Conservation (phyloP, 768 basidiomycete species). For the Coprinopsis marcescibilis region DNA sequence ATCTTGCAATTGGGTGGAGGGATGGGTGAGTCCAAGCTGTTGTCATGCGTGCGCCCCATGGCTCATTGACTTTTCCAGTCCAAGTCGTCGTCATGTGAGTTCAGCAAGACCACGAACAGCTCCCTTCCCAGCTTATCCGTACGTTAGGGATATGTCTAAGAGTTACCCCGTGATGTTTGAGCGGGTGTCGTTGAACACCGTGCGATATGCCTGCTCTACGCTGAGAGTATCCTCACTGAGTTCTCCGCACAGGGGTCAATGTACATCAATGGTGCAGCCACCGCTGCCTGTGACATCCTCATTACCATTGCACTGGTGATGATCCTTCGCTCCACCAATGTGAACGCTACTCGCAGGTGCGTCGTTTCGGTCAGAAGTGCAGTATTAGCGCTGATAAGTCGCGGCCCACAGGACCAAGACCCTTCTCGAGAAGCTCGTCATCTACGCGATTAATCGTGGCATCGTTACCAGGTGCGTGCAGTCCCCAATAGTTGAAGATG, state of each 20-base stretch:
- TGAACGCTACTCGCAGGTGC: conserved; percentile 1
- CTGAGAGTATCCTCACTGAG: background rate
- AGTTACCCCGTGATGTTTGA: background rate
- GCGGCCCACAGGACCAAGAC: background rate
- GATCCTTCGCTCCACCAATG: background rate
- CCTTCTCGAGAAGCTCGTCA: conserved; percentile 2
- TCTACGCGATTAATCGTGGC: conserved; percentile 2
- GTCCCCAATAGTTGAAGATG: background rate
- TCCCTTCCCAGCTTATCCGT: background rate
- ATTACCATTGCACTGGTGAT: conserved; percentile 1
- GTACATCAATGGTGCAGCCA: background rate
- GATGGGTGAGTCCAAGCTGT: background rate
- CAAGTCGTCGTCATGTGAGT: conserved; percentile 5
- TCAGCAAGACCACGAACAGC: background rate
- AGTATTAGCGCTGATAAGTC: background rate
- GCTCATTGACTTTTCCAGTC: background rate
- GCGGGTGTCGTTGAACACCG: background rate
- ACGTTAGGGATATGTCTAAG: background rate
- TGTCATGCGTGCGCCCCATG: too few relatives aligned
- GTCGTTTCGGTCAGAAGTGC: background rate
- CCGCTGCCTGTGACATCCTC: conserved; percentile 5
- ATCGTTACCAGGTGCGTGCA: background rate
- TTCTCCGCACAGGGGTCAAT: background rate
- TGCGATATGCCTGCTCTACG: background rate
- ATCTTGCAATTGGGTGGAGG: conserved; percentile 1